These are phyloP conservation scores for Teratosphaeria viscida DNA, from an alignment of 2,329 filamentous ascomycete genomes.

Conservation along the genomic window DNA sequence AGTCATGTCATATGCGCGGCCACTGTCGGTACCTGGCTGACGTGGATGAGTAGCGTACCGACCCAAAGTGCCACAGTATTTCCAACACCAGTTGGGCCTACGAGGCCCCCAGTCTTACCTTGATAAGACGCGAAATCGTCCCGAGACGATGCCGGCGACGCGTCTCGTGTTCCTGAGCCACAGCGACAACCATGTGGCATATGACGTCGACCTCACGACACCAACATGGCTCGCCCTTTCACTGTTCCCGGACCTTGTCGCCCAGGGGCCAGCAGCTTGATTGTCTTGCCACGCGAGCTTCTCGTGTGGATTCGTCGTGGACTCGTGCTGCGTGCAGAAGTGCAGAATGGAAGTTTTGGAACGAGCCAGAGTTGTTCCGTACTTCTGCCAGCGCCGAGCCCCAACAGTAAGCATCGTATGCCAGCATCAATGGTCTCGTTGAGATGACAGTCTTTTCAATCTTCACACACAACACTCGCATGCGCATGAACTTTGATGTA, in stretches of 20 bases:
- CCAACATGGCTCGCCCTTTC: not conserved
- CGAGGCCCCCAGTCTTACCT: not conserved
- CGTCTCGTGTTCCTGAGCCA: not conserved
- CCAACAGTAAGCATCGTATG: not conserved
- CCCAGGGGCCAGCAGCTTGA: not conserved
- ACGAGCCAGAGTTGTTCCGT: not conserved
- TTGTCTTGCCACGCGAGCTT: not conserved
- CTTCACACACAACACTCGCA: not conserved
- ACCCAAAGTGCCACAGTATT: not conserved
- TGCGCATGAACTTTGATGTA: not conserved
- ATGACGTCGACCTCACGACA: not conserved
- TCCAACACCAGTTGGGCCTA: not conserved
- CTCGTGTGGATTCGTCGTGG: not conserved
- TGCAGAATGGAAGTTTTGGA: not conserved
- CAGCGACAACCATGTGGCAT: not conserved
- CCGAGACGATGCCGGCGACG: not conserved
- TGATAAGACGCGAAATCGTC: not conserved
- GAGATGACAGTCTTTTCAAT: not conserved
- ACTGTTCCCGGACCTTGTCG: not conserved
- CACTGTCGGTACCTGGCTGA: not conserved
- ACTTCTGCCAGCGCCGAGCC: not conserved
- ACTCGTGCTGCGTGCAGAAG: not conserved
- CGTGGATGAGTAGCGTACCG: not conserved
- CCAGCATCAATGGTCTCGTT: not conserved
- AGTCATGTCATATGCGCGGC: not conserved